Percentiles rank a stretch among this genome's conserved stretches.
These are phyloP conservation scores for Proliferodiscus dingleyae DNA, from an alignment of 2,329 filamentous ascomycete genomes.

Conservation along the genomic window DNA sequence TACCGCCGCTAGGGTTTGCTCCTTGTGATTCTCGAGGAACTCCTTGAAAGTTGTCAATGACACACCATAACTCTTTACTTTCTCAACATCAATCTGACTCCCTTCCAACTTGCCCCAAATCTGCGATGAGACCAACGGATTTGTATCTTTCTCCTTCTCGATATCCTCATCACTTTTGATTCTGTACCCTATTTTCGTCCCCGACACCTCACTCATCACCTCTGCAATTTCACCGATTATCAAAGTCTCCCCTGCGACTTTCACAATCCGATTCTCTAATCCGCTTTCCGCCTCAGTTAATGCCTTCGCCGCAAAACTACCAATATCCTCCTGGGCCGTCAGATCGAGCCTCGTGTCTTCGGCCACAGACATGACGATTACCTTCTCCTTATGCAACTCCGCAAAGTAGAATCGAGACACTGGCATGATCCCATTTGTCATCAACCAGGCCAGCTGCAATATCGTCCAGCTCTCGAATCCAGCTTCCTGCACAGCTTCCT, in stretches of 20 bases:
- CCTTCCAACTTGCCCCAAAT: slow-evolving; percentile 1
- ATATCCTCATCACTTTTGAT: background rate
- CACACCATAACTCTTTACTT: slow-evolving; percentile 6
- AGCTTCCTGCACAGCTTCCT: background rate
- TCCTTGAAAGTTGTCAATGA: background rate
- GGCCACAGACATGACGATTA: background rate
- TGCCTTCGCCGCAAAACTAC: slow-evolving; percentile 2
- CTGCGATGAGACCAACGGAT: slow-evolving; percentile 4
- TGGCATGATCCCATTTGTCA: slow-evolving; percentile 2
- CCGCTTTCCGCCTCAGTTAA: background rate
- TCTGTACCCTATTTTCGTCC: background rate
- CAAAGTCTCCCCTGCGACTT: slow-evolving; percentile 1
- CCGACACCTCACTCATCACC: slow-evolving; percentile 3
- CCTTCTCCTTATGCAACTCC: background rate
- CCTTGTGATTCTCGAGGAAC: background rate
- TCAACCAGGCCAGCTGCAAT: slow-evolving; percentile 2
- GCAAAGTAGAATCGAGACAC: background rate
- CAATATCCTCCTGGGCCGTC: slow-evolving; percentile 2
- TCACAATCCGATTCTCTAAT: background rate
- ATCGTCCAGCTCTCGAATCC: slow-evolving; percentile 9
- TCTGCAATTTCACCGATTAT: background rate
- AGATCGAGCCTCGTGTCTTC: background rate
- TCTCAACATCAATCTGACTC: slow-evolving; percentile 4
- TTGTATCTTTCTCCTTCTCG: background rate
- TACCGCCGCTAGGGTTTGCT: background rate